A percentile compares a stretch with the other conserved stretches of the same genome.
phyloP scores from a whole-genome alignment of 306 rosid genomes.

The Sesbania bispinosa region DNA sequence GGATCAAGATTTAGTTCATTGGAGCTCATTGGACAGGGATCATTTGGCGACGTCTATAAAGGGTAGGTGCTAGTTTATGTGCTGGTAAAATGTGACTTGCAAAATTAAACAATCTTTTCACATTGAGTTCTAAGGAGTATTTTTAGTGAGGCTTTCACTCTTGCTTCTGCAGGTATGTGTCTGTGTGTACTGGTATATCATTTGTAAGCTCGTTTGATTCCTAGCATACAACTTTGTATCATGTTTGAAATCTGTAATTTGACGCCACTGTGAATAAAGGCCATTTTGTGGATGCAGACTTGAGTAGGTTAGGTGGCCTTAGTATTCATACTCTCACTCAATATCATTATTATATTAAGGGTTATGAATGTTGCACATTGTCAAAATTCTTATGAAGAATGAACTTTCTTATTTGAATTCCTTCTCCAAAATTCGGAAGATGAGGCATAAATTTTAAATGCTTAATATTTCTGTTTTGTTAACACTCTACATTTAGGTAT shows the following conservation, averaged over 20 bases:
- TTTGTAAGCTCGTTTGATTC: background rate
- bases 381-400: background rate
- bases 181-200: no score
- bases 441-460: background rate
- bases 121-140: background rate
- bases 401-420: background rate
- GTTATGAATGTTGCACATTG: background rate
- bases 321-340: background rate
- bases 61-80: slow-evolving; percentile 50
- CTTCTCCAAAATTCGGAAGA: background rate
- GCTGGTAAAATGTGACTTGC: background rate
- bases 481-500: background rate
- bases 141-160: background rate
- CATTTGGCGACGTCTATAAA: slow-evolving; percentile 89
- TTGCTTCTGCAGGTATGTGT: background rate
- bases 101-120: background rate
- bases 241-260: background rate
- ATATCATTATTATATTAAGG: background rate
- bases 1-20: slow-evolving; percentile 79
- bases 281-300: background rate
- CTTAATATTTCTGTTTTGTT: background rate
- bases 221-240: background rate
- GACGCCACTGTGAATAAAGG: background rate
- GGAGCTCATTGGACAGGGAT: slow-evolving; percentile 92
- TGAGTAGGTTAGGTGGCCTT: background rate